Conservation (phyloP, 2,329 filamentous ascomycete genomes). For the Tetracladium maxilliforme region DNA sequence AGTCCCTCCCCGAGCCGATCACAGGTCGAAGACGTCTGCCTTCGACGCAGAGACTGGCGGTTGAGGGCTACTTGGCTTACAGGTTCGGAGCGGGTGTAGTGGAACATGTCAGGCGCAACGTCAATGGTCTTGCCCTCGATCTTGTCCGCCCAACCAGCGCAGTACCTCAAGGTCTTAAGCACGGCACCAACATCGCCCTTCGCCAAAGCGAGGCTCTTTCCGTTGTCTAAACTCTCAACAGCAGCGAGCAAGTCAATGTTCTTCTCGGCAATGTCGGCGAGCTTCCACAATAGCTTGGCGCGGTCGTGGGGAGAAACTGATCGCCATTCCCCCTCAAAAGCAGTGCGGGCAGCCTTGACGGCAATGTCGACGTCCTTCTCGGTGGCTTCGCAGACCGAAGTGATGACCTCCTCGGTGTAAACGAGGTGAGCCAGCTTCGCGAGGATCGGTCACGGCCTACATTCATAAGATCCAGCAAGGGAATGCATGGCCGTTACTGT, state of each 20-base stretch:
- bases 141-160: slow-evolving; percentile 63
- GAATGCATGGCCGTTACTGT: no score
- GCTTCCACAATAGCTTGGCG: slow-evolving; percentile 54
- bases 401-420: slow-evolving; percentile 75
- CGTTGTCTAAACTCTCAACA: slow-evolving; percentile 80
- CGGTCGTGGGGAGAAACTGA: slow-evolving; percentile 56
- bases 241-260: slow-evolving; percentile 63
- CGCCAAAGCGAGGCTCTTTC: slow-evolving; percentile 65
- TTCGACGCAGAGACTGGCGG: no score
- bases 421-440: no score
- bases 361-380: slow-evolving; percentile 78
- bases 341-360: slow-evolving; percentile 72
- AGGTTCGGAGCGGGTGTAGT: slow-evolving; percentile 55
- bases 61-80: no score
- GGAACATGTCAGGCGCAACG: slow-evolving; percentile 47
- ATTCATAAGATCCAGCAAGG: no score
- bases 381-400: slow-evolving; percentile 67
- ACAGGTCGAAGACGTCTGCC: no score
- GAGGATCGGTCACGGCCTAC: no score
- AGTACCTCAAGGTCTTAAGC: slow-evolving; percentile 65
- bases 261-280: slow-evolving; percentile 69
- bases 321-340: slow-evolving; percentile 63
- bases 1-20: no score
- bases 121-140: slow-evolving; percentile 55
- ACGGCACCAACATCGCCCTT: slow-evolving; percentile 59